A percentile compares a stretch with the other conserved stretches of the same genome.
Conservation (phyloP, 2,329 filamentous ascomycete genomes). For the Phialophora macrospora region DNA sequence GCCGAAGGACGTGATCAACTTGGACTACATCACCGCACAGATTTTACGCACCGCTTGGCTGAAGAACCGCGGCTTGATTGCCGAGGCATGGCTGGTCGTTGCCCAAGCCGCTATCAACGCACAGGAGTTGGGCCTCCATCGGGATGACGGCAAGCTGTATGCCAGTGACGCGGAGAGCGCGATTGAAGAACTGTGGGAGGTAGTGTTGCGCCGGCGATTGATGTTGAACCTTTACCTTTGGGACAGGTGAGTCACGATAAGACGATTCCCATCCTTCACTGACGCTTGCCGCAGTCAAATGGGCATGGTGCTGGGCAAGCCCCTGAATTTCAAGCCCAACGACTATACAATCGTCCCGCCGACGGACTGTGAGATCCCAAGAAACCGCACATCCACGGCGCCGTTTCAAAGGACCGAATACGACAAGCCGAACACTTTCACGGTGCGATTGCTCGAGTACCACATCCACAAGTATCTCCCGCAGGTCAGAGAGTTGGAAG, state of each 20-base stretch:
- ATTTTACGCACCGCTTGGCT: conserved; percentile 19
- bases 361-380: conserved; percentile 25
- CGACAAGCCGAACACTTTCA: conserved; percentile 21
- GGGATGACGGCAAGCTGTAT: conserved; percentile 22
- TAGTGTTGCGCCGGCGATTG: conserved; percentile 16
- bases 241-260: conserved; percentile 18
- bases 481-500: conserved; percentile 16
- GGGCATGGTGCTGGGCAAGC: conserved; percentile 24
- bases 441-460: conserved; percentile 22
- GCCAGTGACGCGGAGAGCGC: conserved; percentile 18
- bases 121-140: conserved; percentile 24
- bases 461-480: conserved; percentile 12
- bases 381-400: conserved; percentile 17
- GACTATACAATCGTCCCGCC: conserved; percentile 18
- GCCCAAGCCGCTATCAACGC: conserved; percentile 21
- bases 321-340: conserved; percentile 17
- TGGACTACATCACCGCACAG: conserved; percentile 21
- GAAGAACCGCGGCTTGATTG: conserved; percentile 23
- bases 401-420: conserved; percentile 7
- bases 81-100: conserved; percentile 20
- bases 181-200: conserved; percentile 20
- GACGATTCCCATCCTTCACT: background rate
- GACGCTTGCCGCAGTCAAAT: conserved; percentile 16
- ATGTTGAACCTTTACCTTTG: conserved; percentile 25
- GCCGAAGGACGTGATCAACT: conserved; percentile 19